Evolutionary conservation across 1,284 basidiomycete species (phyloP).

Genomic region (Vanrija sp.): DNA sequence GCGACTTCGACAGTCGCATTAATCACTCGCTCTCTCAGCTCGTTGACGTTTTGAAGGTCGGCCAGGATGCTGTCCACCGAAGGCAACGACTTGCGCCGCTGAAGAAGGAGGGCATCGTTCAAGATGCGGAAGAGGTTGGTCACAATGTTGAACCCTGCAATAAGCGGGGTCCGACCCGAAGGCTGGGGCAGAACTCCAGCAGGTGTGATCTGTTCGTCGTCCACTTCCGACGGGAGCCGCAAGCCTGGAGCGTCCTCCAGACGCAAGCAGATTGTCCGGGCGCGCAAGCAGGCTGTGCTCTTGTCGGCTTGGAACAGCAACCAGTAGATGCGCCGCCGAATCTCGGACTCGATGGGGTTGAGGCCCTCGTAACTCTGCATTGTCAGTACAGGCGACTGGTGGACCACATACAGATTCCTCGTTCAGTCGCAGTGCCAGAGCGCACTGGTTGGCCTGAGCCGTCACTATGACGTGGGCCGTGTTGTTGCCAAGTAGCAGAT

Average conservation of each 20-base stretch:
- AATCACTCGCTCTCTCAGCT: slow-evolving; percentile 28
- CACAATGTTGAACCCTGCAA: slow-evolving; percentile 42
- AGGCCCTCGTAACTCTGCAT: slow-evolving; percentile 32
- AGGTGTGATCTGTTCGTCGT: slow-evolving; percentile 45
- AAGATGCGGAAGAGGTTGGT: slow-evolving; percentile 41
- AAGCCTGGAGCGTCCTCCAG: slow-evolving; percentile 33
- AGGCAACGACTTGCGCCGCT: slow-evolving; percentile 29
- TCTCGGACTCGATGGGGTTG: slow-evolving; percentile 38
- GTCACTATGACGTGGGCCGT: slow-evolving; percentile 39
- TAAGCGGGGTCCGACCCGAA: slow-evolving; percentile 30
- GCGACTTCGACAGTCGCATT: slow-evolving; percentile 24
- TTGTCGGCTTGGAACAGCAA: slow-evolving; percentile 47
- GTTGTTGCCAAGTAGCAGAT: slow-evolving; percentile 40
- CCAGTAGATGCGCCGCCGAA: slow-evolving; percentile 40
- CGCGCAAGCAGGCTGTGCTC: slow-evolving; percentile 37
- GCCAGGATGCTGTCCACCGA: slow-evolving; percentile 33
- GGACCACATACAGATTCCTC: slow-evolving; percentile 31
- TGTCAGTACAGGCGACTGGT: slow-evolving; percentile 9
- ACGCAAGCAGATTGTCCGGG: slow-evolving; percentile 32
- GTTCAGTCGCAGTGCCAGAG: slow-evolving; percentile 36
- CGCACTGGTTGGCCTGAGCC: slow-evolving; percentile 37
- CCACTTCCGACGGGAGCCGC: slow-evolving; percentile 40
- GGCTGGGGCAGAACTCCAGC: slow-evolving; percentile 40
- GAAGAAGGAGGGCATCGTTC: slow-evolving; percentile 37
- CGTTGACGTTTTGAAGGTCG: slow-evolving; percentile 34